Evolutionary conservation across 2,329 filamentous ascomycete genomes (phyloP), one percentile per base, ranked within the genome.

Genomic region (Pseudogymnoascus sp.): DNA sequence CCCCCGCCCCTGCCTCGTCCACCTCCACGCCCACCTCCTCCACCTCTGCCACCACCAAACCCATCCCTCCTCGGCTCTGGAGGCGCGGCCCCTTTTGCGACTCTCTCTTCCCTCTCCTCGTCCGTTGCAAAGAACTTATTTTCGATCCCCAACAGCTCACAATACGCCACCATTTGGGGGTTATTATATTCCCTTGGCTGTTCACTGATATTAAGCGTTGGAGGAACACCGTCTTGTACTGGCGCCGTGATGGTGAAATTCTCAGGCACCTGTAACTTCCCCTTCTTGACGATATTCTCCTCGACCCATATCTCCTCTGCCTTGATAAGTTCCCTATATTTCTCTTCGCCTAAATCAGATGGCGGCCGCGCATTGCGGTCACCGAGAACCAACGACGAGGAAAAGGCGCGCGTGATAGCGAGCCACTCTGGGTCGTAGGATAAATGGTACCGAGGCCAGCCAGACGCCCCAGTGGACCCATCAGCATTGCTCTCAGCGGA

Each of bases 391-490:
- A 94, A 77, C 38, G 83, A 78, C 2, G 77, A 67, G 38, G 88
- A 83, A 69, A 97, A 95, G 6, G 85, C 86, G 39, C 92, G 88
- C 10, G 86, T 92, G 64, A 99, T 96, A 39, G 94, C 88, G 6
- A 99, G 84, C 92, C 92, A 99, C 74, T 99, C 94, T 9, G 86
- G 83, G 71, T 99, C 94, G 70, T 99, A 97, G 55, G 84, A 76
- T 0, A 96, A 10, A 28, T 34, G 34, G 59, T 60, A 60, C 18
- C 34, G 56, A 26, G 33, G 59, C 28, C 59, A 28, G 3, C 21
- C 12, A 10, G 59, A 2, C 13, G 39, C 28, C 4, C 45, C 34
- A 10, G 59, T 33, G 4, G 39, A 34, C 2, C 45, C 34, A 58
- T 38, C 35, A 2, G 26, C 45, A 15, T 18, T 33, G 15, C 26